Conservation (phyloP, 352 stramenopile species). For the Phytopythium kandeliae region DNA sequence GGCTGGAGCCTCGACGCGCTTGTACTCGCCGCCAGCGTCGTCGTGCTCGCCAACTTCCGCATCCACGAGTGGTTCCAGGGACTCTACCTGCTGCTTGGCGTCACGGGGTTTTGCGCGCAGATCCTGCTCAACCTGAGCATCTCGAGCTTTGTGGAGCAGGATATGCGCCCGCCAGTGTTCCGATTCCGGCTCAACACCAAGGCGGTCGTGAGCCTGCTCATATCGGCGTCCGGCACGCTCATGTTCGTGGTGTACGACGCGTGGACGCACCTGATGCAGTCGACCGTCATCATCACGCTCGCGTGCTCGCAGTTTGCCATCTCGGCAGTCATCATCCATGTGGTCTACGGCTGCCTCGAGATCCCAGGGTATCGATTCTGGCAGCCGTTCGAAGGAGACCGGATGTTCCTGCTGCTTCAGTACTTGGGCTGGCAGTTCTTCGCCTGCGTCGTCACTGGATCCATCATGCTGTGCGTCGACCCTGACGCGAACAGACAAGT, state of each 20-base stretch:
- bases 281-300: constrained; percentile 23
- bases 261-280: constrained; percentile 24
- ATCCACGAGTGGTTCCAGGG: constrained; percentile 40
- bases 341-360: constrained; percentile 39
- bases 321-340: constrained; percentile 42
- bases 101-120: constrained; percentile 46
- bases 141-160: constrained; percentile 28
- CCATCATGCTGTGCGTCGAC: constrained; percentile 25
- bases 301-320: constrained; percentile 32
- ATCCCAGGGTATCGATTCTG: constrained; percentile 41
- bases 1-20: constrained; percentile 49
- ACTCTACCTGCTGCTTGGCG: constrained; percentile 47
- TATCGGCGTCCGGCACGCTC: constrained; percentile 32
- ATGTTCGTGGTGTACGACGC: constrained; percentile 42
- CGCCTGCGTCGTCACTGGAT: constrained; percentile 28
- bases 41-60: constrained; percentile 36
- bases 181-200: constrained; percentile 38
- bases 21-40: constrained; percentile 30
- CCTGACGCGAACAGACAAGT: constrained; percentile 11
- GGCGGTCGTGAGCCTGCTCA: constrained; percentile 40
- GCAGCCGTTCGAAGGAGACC: constrained; percentile 53
- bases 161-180: constrained; percentile 6
- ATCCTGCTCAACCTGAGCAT: constrained; percentile 56
- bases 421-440: constrained; percentile 61
- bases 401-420: constrained; percentile 48